Evolutionary conservation across 495 filamentous ascomycete species (phyloP), one percentile per base, ranked within the genome.

Genomic region (Lasiosphaeria miniovina): DNA sequence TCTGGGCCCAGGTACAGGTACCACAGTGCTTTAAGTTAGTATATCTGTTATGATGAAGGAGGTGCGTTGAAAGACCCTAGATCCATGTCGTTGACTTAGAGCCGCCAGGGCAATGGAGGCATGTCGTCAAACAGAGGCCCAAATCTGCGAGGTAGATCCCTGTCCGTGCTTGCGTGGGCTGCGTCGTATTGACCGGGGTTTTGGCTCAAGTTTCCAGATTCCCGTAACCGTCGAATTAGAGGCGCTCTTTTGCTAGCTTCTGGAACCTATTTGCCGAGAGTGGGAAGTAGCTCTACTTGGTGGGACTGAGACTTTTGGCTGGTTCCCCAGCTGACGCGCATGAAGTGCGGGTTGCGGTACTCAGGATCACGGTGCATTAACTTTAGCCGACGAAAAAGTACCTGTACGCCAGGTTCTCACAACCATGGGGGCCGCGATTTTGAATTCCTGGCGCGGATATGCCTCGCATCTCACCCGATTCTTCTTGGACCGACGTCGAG

Each of bases 21-120:
- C 68, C 54, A 58, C 58, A 24, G 49, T 57, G 57, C 56, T 61
- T 60, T 52, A 55, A 63, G 61, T 53, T 63, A 63, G 64, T 63
- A 63, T 63, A 63, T 66, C 61, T 67, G 65, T 68, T 69, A 57
- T 65, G 56, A 65, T 64, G 64, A 69, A 62, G 61, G 68, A 61
- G 58, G 60, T 59, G 49, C 52, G 55, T 14, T 65, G 33, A 8
- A 65, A 31, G 61, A 69, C 62, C 64, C 64, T 54, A 52, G 66
- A 67, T 71, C 68, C 68, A 71, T 71, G 68, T 71, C 64, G 66
- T 69, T 55, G 66, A 65, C 54, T 68, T 68, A 64, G 54, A 66
- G 58, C 49, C 55, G 57, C 56, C 60, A 68, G 59, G 61, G 55
- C 57, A 68, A 56, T 62, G 46, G 60, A 65, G 56, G 61, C 55